Percentiles rank a stretch among this genome's conserved stretches.
phyloP scores from a whole-genome alignment of 306 rosid genomes.

The Alnus glutinosa region DNA sequence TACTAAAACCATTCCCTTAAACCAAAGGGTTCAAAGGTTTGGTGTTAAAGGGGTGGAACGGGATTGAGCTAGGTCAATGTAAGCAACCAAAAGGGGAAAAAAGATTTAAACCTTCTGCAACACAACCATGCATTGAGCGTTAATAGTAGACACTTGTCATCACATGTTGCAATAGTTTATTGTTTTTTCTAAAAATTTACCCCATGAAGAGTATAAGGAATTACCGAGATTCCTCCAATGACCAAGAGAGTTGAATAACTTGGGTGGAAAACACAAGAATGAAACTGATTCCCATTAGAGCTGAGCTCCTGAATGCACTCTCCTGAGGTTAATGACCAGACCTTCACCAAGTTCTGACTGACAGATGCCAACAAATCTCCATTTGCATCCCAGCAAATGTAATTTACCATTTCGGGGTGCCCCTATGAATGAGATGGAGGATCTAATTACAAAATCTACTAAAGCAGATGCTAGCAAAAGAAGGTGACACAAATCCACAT shows the following conservation, averaged over 20 bases:
- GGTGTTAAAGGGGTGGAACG: background rate
- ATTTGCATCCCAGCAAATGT: slow-evolving; percentile 50
- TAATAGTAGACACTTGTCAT: background rate
- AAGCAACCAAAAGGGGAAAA: background rate
- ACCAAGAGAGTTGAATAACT: slow-evolving; percentile 48
- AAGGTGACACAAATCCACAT: background rate
- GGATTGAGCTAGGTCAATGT: background rate
- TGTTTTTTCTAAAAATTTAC: background rate
- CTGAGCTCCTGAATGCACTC: slow-evolving; percentile 49
- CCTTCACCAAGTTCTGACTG: slow-evolving; percentile 47
- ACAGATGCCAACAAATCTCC: slow-evolving; percentile 51
- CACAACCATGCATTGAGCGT: background rate
- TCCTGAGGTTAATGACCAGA: slow-evolving; percentile 48
- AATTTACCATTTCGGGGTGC: slow-evolving; percentile 47
- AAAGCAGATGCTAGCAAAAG: slow-evolving; percentile 6
- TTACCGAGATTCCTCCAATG: slow-evolving; percentile 49
- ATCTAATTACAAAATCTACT: slow-evolving; percentile 13
- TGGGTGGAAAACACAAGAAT: slow-evolving; percentile 58
- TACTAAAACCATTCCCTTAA: background rate
- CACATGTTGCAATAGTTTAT: background rate
- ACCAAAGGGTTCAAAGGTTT: background rate
- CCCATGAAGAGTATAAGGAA: slow-evolving; percentile 10
- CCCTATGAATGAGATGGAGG: slow-evolving; percentile 34
- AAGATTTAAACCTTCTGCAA: background rate
- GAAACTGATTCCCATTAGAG: slow-evolving; percentile 37